phyloP scores from a whole-genome alignment of 2,329 filamentous ascomycete genomes.

The Aureobasidium sp. region DNA sequence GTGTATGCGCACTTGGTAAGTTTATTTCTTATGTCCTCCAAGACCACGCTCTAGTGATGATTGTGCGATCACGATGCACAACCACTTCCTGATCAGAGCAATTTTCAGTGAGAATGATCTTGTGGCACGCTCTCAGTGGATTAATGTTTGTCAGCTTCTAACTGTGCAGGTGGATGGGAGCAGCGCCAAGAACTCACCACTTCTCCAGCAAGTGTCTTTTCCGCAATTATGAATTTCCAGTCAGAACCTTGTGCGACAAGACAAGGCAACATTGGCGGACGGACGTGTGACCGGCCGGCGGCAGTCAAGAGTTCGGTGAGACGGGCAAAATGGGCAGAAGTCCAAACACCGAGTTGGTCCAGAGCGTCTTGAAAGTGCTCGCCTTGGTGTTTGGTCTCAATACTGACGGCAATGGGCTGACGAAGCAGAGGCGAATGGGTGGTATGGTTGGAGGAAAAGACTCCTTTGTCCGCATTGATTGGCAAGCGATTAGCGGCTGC shows the following conservation, averaged over 20 bases:
- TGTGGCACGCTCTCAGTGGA: too few species aligned
- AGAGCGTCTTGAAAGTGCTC: too few species aligned
- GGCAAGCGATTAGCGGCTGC: constrained; percentile 15
- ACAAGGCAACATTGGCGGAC: constrained; percentile 16
- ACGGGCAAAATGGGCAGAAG: constrained; percentile 18
- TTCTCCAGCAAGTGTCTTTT: constrained; percentile 19
- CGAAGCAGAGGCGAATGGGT: constrained; percentile 12
- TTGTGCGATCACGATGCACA: too few species aligned
- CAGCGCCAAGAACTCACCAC: constrained; percentile 9
- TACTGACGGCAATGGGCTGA: too few species aligned
- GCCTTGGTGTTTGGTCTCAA: constrained; percentile 21
- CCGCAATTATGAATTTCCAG: constrained; percentile 16
- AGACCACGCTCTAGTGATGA: too few species aligned
- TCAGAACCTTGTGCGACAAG: constrained; percentile 20
- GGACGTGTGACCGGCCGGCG: constrained; percentile 2
- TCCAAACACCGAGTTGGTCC: constrained; percentile 18
- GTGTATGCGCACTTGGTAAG: too few species aligned
- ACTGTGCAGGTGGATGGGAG: neutral
- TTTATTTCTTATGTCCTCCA: too few species aligned
- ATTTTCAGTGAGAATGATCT: too few species aligned
- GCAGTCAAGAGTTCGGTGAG: constrained; percentile 14
- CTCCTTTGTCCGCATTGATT: constrained; percentile 10
- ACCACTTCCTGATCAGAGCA: too few species aligned
- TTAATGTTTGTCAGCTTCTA: constrained; percentile 3
- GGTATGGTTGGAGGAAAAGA: constrained; percentile 21